Evolutionary conservation across 352 stramenopile genomes (phyloP).

Genomic region (Albugo candida): DNA sequence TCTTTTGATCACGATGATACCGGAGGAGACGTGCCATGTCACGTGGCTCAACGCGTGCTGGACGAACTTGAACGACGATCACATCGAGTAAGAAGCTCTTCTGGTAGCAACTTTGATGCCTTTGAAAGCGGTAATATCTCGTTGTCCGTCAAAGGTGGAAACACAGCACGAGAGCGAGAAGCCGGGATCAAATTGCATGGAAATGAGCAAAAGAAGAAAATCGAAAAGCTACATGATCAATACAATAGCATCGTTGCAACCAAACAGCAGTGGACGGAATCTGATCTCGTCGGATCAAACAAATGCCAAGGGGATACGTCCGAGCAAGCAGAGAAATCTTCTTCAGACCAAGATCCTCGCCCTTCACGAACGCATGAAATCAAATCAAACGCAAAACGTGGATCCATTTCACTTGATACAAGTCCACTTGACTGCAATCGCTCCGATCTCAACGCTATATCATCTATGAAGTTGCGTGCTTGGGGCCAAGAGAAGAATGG

Average conservation of each 20-base stretch:
- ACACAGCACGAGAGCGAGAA: conserved; percentile 25
- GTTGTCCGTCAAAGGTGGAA: conserved; percentile 20
- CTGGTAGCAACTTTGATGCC: conserved; percentile 1
- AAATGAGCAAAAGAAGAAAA: conserved; percentile 67
- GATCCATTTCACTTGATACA: background rate
- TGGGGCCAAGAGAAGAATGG: conserved; percentile 52
- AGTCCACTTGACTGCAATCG: too few species aligned
- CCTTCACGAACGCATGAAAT: background rate
- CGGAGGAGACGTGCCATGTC: conserved; percentile 20
- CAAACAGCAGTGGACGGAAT: too few species aligned
- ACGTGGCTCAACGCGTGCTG: conserved; percentile 55
- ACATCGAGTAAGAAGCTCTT: background rate
- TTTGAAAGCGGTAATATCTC: conserved; percentile 15
- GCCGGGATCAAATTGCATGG: conserved; percentile 51
- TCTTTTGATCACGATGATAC: conserved; percentile 19
- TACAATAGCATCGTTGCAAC: conserved; percentile 15
- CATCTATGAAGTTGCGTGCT: background rate
- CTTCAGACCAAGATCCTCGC: conserved; percentile 1
- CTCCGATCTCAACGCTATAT: too few species aligned
- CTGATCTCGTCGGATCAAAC: conserved; percentile 5
- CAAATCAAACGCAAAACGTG: background rate
- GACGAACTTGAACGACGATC: conserved; percentile 26
- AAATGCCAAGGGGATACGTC: conserved; percentile 12
- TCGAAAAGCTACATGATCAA: conserved; percentile 64
- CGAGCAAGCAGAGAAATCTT: conserved; percentile 7